Percentiles rank a stretch among this genome's conserved stretches.
These are phyloP conservation scores for Cercospora sp. DNA, from an alignment of 2,329 filamentous ascomycete genomes.

Conservation along the genomic window DNA sequence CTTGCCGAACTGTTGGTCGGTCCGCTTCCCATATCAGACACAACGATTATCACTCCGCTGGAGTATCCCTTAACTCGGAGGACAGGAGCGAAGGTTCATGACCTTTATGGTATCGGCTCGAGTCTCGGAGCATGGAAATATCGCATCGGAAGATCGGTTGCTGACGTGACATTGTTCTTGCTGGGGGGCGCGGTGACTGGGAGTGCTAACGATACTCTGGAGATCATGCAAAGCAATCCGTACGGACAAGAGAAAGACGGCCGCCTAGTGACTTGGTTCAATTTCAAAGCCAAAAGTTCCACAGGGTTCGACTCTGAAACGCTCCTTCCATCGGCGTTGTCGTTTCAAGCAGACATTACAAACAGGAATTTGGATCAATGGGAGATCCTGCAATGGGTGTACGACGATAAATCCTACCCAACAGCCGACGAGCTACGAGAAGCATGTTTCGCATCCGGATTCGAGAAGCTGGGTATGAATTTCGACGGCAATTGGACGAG, in stretches of 20 bases:
- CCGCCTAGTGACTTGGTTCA: conserved; percentile 49
- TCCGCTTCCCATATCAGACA: not conserved
- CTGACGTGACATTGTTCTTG: conserved; percentile 47
- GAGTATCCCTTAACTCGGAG: not conserved
- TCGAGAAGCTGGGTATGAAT: conserved; percentile 52
- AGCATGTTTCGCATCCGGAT: conserved; percentile 47
- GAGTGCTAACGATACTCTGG: conserved; percentile 46
- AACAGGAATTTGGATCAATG: conserved; percentile 54
- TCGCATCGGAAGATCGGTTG: conserved; percentile 23
- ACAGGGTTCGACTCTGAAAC: conserved; percentile 47
- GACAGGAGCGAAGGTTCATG: not conserved
- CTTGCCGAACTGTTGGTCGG: not conserved
- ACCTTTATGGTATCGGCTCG: not conserved
- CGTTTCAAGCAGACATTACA: conserved; percentile 49
- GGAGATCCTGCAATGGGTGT: conserved; percentile 57
- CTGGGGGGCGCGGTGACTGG: conserved; percentile 46
- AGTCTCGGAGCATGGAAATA: not conserved
- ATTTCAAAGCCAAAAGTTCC: conserved; percentile 46
- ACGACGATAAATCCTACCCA: conserved; percentile 55
- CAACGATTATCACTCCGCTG: not conserved
- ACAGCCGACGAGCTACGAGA: conserved; percentile 51
- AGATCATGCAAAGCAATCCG: conserved; percentile 46
- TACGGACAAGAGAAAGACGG: conserved; percentile 42
- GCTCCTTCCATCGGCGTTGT: conserved; percentile 50
- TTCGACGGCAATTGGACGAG: conserved; percentile 52